Evolutionary conservation across 352 stramenopile species (phyloP).

Genomic region (Phytophthora nicotianae): DNA sequence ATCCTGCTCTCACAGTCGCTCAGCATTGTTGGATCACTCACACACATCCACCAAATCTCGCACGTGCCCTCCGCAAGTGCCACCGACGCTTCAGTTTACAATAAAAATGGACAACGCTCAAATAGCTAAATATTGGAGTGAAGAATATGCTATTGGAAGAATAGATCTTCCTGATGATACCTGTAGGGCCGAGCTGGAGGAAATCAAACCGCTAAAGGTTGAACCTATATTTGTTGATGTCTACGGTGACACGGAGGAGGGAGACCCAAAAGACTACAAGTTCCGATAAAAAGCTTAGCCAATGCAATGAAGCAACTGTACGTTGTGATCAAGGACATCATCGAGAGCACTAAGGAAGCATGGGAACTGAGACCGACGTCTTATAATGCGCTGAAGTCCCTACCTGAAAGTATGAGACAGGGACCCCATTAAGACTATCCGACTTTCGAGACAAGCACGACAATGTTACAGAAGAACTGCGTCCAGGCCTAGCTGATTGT

Average conservation of each 20-base stretch:
- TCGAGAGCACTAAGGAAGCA: neutral
- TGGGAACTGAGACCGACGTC: neutral
- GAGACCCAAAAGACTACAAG: neutral
- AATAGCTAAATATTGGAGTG: neutral
- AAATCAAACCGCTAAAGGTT: neutral
- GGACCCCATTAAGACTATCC: neutral
- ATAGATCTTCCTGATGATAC: neutral
- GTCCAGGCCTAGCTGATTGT: neutral
- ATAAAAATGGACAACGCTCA: neutral
- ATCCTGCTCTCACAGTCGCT: too few relatives aligned
- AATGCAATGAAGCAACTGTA: neutral
- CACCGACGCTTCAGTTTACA: too few relatives aligned
- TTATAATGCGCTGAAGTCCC: neutral
- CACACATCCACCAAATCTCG: too few relatives aligned
- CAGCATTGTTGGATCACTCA: too few relatives aligned
- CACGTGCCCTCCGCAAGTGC: too few relatives aligned
- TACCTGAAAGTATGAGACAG: neutral
- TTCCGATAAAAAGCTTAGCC: neutral
- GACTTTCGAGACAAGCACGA: neutral
- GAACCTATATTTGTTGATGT: neutral
- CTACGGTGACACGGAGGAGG: neutral
- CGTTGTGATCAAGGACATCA: neutral
- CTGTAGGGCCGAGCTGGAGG: neutral
- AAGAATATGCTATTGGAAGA: neutral
- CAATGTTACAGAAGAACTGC: neutral